These are phyloP conservation scores for Tanacetum coccineum DNA, from an alignment of 129 eudicot genomes.

Conservation along the genomic window DNA sequence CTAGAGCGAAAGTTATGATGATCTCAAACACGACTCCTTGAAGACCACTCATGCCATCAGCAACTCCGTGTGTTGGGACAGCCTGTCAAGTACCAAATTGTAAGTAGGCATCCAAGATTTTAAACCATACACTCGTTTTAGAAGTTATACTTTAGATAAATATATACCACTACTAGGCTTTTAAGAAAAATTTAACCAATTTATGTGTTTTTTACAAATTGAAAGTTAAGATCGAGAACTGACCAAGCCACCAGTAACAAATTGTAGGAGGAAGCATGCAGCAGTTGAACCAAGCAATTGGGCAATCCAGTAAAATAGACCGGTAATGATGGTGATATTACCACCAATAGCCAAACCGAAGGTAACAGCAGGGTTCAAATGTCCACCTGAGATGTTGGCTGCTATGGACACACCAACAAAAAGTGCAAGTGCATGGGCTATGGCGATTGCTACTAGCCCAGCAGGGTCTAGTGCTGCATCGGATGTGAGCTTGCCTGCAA, in stretches of 20 bases:
- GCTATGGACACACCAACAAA: slow-evolving; percentile 62
- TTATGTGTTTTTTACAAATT: background rate
- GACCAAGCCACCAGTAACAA: slow-evolving; percentile 37
- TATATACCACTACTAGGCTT: too few relatives aligned
- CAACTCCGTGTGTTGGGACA: slow-evolving; percentile 48
- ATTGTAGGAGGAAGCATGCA: slow-evolving; percentile 51
- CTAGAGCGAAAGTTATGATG: slow-evolving; percentile 42
- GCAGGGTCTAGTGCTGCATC: slow-evolving; percentile 56
- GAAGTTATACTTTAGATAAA: too few relatives aligned
- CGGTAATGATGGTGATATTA: slow-evolving; percentile 54
- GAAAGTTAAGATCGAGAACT: too few relatives aligned
- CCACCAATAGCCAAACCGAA: slow-evolving; percentile 68
- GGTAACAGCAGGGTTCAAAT: slow-evolving; percentile 66
- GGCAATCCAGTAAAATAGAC: slow-evolving; percentile 58
- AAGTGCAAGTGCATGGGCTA: slow-evolving; percentile 61
- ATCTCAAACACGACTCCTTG: slow-evolving; percentile 53
- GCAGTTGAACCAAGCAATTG: slow-evolving; percentile 48
- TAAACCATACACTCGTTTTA: too few relatives aligned
- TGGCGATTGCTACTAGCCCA: slow-evolving; percentile 52
- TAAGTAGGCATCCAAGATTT: background rate
- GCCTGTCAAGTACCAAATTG: slow-evolving; percentile 23
- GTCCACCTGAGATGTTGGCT: slow-evolving; percentile 64
- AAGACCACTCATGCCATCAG: slow-evolving; percentile 29
- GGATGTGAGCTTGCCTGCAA: background rate
- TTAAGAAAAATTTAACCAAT: background rate